phyloP scores from a whole-genome alignment of 2,329 filamentous ascomycete species.

The Beauveria caledonica region DNA sequence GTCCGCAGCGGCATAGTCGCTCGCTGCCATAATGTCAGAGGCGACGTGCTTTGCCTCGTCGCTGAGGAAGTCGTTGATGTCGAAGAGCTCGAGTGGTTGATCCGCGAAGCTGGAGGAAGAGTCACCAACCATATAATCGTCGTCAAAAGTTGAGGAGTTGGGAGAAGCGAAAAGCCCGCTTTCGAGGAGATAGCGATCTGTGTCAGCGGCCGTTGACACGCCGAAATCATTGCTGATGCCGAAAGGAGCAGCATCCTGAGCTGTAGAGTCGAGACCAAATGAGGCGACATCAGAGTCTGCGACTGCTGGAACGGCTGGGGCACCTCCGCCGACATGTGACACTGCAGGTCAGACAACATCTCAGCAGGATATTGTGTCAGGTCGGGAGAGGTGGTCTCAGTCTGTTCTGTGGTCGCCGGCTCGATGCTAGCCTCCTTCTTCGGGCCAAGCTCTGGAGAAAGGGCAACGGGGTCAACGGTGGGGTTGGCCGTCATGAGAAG shows the following conservation, averaged over 20 bases:
- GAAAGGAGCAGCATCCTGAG: conserved; percentile 55
- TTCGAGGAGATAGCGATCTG: conserved; percentile 72
- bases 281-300: conserved; percentile 30
- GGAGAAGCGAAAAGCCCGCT: conserved; percentile 66
- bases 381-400: conserved; percentile 56
- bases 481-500: conserved; percentile 35
- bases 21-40: conserved; percentile 41
- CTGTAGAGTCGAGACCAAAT: conserved; percentile 41
- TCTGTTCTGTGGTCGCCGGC: conserved; percentile 17
- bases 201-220: conserved; percentile 58
- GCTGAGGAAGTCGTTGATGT: conserved; percentile 48
- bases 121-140: conserved; percentile 60
- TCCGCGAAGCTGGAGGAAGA: conserved; percentile 37
- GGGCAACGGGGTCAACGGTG: conserved; percentile 53
- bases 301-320: conserved; percentile 37
- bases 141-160: conserved; percentile 57
- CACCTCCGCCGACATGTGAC: conserved; percentile 82
- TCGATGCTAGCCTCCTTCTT: conserved; percentile 33
- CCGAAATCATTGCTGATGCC: conserved; percentile 62
- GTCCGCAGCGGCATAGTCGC: conserved; percentile 44
- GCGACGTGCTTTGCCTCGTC: conserved; percentile 39
- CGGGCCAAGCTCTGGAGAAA: conserved; percentile 49
- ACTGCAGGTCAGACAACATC: conserved; percentile 99
- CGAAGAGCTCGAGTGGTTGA: conserved; percentile 36
- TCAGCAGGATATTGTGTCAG: conserved; percentile 99